Evolutionary conservation across 2,329 filamentous ascomycete genomes (phyloP).

Genomic region (Byssothecium circinans): DNA sequence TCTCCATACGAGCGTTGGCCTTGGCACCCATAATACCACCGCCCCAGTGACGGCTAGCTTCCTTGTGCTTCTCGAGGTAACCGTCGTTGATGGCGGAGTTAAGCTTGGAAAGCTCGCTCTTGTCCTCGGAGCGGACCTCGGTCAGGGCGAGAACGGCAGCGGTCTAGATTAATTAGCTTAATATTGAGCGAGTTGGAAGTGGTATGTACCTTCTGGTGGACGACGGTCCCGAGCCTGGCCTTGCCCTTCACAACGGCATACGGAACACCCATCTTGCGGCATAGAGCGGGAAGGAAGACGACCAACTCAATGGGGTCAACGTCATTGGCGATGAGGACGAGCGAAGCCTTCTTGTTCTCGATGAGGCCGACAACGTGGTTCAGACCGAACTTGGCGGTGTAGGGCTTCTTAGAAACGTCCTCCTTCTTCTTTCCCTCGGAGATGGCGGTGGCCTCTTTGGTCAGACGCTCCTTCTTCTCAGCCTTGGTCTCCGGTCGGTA

Average conservation of each 20-base stretch:
- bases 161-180: slow-evolving; percentile 64
- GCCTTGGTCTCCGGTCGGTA: slow-evolving; percentile 99
- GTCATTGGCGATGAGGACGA: slow-evolving; percentile 98
- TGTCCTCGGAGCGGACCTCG: slow-evolving; percentile 97
- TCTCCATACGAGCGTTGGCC: slow-evolving; percentile 75
- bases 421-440: slow-evolving; percentile 99
- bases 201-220: slow-evolving; percentile 89
- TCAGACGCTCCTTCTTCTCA: slow-evolving; percentile 99
- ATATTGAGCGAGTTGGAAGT: not conserved
- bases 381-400: slow-evolving; percentile 98
- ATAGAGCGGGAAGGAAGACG: slow-evolving; percentile 97
- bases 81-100: slow-evolving; percentile 96
- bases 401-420: slow-evolving; percentile 97
- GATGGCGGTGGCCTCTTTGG: slow-evolving; percentile 96
- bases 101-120: slow-evolving; percentile 96
- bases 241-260: slow-evolving; percentile 99
- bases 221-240: slow-evolving; percentile 96
- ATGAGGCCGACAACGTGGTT: slow-evolving; percentile 77
- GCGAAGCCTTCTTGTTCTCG: slow-evolving; percentile 96
- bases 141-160: slow-evolving; percentile 94
- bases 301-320: slow-evolving; percentile 99
- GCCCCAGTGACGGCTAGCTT: slow-evolving; percentile 91
- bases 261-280: slow-evolving; percentile 98
- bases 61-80: slow-evolving; percentile 94
- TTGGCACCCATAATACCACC: slow-evolving; percentile 99